Evolutionary conservation across 352 stramenopile genomes (phyloP), one percentile per base, ranked within the genome.

Genomic region (Phytophthora crassamura): DNA sequence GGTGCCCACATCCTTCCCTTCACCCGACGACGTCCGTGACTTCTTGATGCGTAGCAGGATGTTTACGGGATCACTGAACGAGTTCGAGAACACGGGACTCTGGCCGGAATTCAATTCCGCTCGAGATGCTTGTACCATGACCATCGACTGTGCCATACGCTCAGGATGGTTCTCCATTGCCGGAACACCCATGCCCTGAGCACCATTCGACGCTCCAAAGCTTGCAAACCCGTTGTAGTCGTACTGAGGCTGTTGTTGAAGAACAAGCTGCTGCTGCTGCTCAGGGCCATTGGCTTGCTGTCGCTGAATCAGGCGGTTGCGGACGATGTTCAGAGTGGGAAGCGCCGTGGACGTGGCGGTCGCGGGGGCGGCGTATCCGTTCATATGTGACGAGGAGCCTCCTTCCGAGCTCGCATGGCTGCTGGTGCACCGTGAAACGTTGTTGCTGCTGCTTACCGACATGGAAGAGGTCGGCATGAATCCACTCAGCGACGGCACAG

Each of bases 1-100:
- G 14, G 60, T 69, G 18, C 68, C 52, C n/a, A 78, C 59, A n/a
- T 78, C 51, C 22, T 68, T 62, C 18, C 56, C 58, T 52, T 71
- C 62, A 22, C 64, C 55, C 39, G 71, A 73, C 33, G 68, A 70
- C 11, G 73, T 64, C 14, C 69, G 68, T n/a, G 81, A 92, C 40
- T 92, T 86, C 59, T 92, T 92, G 63, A 92, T 90, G 15, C 80
- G 81, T 11, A 92, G 58, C 41, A 92, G 49, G 42, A 92, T 89
- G 38, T 90, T 81, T n/a, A 92, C 84, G 1, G 84, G 84, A 48
- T 92, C 84, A 43, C 74, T 90, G 47, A 90, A 89, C 2, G 83
- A 89, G 46, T 80, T 86, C 20, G 66, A 75, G 41, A 86, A 86
- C 32, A 65, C 66, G 46, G 65, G 47, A 32, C 52, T 78, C 46